phyloP scores from a whole-genome alignment of 176 grass and related monocot species.

The Oryza officinalis region DNA sequence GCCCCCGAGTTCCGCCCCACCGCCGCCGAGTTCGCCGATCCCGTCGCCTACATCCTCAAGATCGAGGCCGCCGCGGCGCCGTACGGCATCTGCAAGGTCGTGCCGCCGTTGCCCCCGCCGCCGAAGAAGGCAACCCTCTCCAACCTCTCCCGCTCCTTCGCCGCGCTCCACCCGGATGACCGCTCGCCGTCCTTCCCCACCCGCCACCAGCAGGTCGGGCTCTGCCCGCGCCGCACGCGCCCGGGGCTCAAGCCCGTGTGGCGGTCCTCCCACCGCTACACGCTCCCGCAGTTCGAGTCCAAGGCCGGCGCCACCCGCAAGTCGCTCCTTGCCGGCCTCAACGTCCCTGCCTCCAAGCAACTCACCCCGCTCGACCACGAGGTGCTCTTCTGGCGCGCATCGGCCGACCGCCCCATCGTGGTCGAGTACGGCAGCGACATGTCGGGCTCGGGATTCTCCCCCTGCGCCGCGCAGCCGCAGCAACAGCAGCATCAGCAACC shows the following conservation, averaged over 20 bases:
- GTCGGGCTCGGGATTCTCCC: conserved; percentile 70
- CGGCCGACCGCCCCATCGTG: conserved; percentile 59
- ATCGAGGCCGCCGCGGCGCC: conserved; percentile 71
- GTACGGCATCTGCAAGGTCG: conserved; percentile 91
- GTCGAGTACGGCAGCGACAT: conserved; percentile 91
- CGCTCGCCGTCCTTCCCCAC: conserved; percentile 62
- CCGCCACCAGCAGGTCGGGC: conserved; percentile 77
- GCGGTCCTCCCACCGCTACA: conserved; percentile 63
- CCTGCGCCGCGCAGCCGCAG: background rate
- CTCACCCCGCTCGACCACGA: conserved; percentile 77
- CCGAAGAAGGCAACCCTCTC: conserved; percentile 70
- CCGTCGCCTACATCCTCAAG: conserved; percentile 77
- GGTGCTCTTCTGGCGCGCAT: conserved; percentile 79
- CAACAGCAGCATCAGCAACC: background rate
- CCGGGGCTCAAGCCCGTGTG: conserved; percentile 70
- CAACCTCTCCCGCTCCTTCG: conserved; percentile 89
- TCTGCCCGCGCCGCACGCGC: conserved; percentile 60
- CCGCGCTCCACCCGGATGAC: conserved; percentile 50
- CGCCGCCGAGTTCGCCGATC: conserved; percentile 76
- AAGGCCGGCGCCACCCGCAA: conserved; percentile 38
- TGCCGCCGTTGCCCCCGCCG: conserved; percentile 61
- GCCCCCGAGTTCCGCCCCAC: conserved; percentile 93
- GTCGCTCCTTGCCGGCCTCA: conserved; percentile 43
- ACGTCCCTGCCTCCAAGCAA: conserved; percentile 32
- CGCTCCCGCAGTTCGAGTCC: conserved; percentile 79